These are phyloP conservation scores for Lactarius trivialis DNA, from an alignment of 768 basidiomycete genomes.

Conservation along the genomic window DNA sequence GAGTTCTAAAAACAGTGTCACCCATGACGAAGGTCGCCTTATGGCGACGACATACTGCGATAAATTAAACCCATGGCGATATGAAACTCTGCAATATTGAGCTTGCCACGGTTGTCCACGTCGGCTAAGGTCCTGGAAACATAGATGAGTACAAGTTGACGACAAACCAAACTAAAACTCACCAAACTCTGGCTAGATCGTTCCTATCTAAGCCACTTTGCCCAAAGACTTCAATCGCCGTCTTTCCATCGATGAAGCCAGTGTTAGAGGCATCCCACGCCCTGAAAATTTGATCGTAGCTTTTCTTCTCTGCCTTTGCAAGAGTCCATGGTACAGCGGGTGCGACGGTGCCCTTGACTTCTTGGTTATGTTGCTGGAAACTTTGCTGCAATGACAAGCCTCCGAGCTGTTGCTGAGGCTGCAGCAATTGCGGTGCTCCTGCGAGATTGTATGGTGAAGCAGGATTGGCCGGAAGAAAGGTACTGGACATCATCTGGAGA, in stretches of 20 bases:
- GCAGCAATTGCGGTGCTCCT: conserved; percentile 65
- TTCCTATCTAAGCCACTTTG: conserved; percentile 85
- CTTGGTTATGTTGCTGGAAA: conserved; percentile 82
- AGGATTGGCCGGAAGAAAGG: conserved; percentile 79
- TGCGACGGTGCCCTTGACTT: conserved; percentile 54
- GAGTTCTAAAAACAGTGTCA: conserved; percentile 46
- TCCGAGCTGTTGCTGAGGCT: conserved; percentile 35
- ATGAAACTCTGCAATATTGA: conserved; percentile 94
- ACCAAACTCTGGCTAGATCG: conserved; percentile 93
- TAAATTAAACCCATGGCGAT: conserved; percentile 98
- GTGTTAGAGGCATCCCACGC: conserved; percentile 83
- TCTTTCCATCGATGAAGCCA: conserved; percentile 82
- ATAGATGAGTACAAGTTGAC: conserved; percentile 1
- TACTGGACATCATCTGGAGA: conserved; percentile 81
- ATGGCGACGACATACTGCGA: conserved; percentile 57
- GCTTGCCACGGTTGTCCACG: conserved; percentile 87
- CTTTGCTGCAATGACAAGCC: conserved; percentile 69
- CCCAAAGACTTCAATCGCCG: conserved; percentile 88
- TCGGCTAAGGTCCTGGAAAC: conserved; percentile 80
- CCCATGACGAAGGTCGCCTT: background rate
- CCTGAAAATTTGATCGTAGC: conserved; percentile 92
- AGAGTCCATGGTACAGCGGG: conserved; percentile 82
- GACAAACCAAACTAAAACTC: conserved; percentile 28
- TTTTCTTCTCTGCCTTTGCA: conserved; percentile 87
- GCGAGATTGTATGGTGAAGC: conserved; percentile 52